Base-by-base conservation (phyloP, 2,329 filamentous ascomycete species). In the Epichloe amarillans region DNA sequence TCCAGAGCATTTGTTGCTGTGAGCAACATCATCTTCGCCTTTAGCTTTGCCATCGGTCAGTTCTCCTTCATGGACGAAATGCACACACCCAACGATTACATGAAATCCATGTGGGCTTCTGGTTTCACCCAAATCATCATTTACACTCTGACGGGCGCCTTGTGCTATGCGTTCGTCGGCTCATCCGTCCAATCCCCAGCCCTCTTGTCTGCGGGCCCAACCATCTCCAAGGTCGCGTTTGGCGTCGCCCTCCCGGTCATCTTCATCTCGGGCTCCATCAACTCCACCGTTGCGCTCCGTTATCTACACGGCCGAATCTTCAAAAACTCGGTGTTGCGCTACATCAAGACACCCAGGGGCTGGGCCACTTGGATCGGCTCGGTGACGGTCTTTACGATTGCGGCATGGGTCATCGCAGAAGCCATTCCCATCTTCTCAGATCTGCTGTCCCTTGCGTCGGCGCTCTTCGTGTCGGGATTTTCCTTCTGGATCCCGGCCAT, bases 241-340 rank as follows among this genome's bases (percentile, higher is more conserved):
- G 83, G 82, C 30, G 65, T 88, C 54, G 84, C 82, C 0, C 69
- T 84, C 3, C 84, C 84, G 14, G 86, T 84, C 50, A 88, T 88
- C 61, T 75, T 87, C 58, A 81, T 88, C 54, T 83, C 84, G 0
- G 85, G 84, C 46, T 82, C 84, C 17, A 83, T 88, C 63, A 83
- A 86, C 66, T 72, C 70, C 38, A 72, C 69, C 1, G 70, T 73
- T 10, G 65, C 70, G 33, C 66, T 62, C 3, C 70, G 72, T 19
- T 75, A 74, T 53, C 62, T 75, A 52, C 71, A 73, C 57, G 70
- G 66, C 5, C 69, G 72, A 37, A 53, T 69, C 15, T 74, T 65
- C 60, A 66, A 66, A 56, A 57, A 71, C 59, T 69, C 66, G 2
- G 59, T 73, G 51, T 65, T 65, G 50, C 68, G 68, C 49, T 74